A percentile compares a stretch with the other conserved stretches of the same genome.
These are phyloP conservation scores for Phlyctochytrium arcticum DNA, from an alignment of 192 early-diverging fungal species.

Conservation along the genomic window DNA sequence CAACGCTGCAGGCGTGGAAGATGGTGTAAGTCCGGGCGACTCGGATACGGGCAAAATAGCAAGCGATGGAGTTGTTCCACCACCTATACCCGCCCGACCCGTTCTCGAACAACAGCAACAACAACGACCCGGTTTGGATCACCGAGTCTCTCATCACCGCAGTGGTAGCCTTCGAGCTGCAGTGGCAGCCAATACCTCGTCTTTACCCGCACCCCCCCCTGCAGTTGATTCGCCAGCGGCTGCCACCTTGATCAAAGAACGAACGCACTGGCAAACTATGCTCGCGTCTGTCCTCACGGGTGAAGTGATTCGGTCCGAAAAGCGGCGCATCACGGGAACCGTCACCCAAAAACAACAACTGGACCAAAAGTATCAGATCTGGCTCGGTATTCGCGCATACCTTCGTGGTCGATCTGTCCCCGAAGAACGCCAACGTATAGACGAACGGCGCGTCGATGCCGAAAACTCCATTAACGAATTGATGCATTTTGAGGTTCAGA, in stretches of 20 bases:
- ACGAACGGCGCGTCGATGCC: slow-evolving; percentile 60
- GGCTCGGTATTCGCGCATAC: slow-evolving; percentile 68
- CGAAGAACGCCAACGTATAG: slow-evolving; percentile 67
- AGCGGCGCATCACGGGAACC: slow-evolving; percentile 59
- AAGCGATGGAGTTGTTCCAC: not conserved
- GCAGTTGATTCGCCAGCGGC: too few species aligned
- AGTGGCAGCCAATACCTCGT: too few species aligned
- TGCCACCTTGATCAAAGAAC: slow-evolving; percentile 58
- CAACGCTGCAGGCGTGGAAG: not conserved
- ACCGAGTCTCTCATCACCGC: not conserved
- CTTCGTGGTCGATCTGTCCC: slow-evolving; percentile 54
- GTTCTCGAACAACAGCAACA: not conserved
- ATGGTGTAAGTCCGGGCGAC: not conserved
- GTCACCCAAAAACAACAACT: slow-evolving; percentile 43
- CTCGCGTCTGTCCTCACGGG: slow-evolving; percentile 74
- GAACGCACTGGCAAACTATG: slow-evolving; percentile 84
- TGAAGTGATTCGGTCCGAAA: slow-evolving; percentile 80
- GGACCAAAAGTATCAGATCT: slow-evolving; percentile 56
- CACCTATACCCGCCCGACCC: not conserved
- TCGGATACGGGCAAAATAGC: not conserved
- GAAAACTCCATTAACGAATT: slow-evolving; percentile 55
- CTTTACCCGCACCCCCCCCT: too few species aligned
- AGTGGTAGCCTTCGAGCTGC: too few species aligned
- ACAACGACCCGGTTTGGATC: not conserved
- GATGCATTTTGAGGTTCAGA: slow-evolving; percentile 56